Conservation (phyloP, 805 yeast species). For the Candida michaelii region DNA sequence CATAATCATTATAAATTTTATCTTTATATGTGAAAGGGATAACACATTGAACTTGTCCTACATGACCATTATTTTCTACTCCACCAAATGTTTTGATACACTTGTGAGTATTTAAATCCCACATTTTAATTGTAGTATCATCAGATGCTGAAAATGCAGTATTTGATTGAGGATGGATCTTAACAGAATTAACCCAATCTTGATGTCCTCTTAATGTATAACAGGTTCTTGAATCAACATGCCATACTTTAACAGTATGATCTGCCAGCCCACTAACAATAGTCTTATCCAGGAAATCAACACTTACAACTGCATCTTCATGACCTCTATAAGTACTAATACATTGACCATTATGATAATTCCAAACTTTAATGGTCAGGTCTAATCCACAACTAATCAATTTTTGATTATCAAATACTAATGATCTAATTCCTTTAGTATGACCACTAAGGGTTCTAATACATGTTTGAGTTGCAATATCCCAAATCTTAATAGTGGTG, state of each 20-base stretch:
- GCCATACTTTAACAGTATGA: slow-evolving; percentile 92
- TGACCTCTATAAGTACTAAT: slow-evolving; percentile 93
- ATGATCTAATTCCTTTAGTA: slow-evolving; percentile 78
- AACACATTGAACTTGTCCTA: slow-evolving; percentile 92
- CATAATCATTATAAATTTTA: slow-evolving; percentile 45
- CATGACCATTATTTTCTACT: slow-evolving; percentile 73
- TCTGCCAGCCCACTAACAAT: slow-evolving; percentile 95
- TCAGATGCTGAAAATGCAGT: slow-evolving; percentile 87
- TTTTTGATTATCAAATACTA: slow-evolving; percentile 85
- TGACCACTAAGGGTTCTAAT: slow-evolving; percentile 85
- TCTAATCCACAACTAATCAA: slow-evolving; percentile 91
- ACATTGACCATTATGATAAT: slow-evolving; percentile 91
- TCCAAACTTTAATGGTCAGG: slow-evolving; percentile 92
- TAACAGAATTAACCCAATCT: slow-evolving; percentile 89
- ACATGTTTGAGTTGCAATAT: slow-evolving; percentile 73
- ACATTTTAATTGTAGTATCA: slow-evolving; percentile 89
- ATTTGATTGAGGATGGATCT: slow-evolving; percentile 74
- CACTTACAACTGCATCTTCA: slow-evolving; percentile 77
- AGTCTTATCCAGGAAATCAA: slow-evolving; percentile 75
- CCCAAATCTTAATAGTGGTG: slow-evolving; percentile 91
- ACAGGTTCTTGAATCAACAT: slow-evolving; percentile 89
- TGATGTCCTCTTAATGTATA: slow-evolving; percentile 91
- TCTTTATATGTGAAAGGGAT: slow-evolving; percentile 80
- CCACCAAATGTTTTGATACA: slow-evolving; percentile 82
- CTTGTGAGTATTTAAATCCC: slow-evolving; percentile 83